These are phyloP conservation scores for Alloascoidea hylecoeti DNA, from an alignment of 805 yeast genomes.

Conservation along the genomic window DNA sequence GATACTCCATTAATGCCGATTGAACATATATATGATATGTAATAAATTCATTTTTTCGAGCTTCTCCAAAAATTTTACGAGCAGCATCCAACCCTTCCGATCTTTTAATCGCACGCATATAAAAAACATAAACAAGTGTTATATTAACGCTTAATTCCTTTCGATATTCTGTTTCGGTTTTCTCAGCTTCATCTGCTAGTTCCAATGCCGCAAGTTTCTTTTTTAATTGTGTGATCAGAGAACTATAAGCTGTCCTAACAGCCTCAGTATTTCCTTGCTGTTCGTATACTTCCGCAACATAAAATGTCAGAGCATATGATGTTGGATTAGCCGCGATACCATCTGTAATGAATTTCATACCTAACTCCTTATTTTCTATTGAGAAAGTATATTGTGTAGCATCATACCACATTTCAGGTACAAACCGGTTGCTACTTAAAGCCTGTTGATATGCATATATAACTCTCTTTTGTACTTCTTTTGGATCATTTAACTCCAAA, in stretches of 20 bases:
- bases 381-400: conserved; percentile 24
- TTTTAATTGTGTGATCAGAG: conserved; percentile 32
- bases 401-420: conserved; percentile 66
- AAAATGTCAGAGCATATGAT: conserved; percentile 52
- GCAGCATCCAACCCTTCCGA: conserved; percentile 56
- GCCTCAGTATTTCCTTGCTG: conserved; percentile 32
- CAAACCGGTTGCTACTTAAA: conserved; percentile 41
- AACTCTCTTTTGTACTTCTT: conserved; percentile 37
- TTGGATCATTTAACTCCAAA: conserved; percentile 36
- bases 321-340: conserved; percentile 54
- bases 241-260: conserved; percentile 34
- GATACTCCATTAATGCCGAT: conserved; percentile 69
- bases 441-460: conserved; percentile 65
- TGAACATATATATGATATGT: conserved; percentile 72
- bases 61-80: conserved; percentile 53
- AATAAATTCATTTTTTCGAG: conserved; percentile 45
- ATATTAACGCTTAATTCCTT: conserved; percentile 19
- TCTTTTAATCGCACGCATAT: conserved; percentile 62
- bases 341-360: conserved; percentile 31
- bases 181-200: conserved; percentile 6
- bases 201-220: conserved; percentile 20
- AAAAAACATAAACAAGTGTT: conserved; percentile 53
- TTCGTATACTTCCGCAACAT: conserved; percentile 60
- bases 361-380: conserved; percentile 10
- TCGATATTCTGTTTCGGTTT: conserved; percentile 7